Base-by-base conservation (phyloP, 768 basidiomycete species). In the Tricholoma flavovirens region DNA sequence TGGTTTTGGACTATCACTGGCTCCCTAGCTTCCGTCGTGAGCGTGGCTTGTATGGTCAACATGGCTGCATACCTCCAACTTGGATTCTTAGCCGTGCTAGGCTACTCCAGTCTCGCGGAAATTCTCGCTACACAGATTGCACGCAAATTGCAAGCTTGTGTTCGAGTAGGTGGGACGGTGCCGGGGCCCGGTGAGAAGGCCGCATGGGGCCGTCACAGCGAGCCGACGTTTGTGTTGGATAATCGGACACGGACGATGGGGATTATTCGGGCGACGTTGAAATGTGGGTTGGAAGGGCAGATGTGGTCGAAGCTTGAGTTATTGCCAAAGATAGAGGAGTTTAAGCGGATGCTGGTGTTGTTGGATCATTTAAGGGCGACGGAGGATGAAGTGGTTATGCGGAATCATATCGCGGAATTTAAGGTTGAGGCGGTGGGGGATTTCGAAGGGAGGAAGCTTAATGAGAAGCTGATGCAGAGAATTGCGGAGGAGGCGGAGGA, bases 31-130 rank as follows among this genome's bases (percentile, higher is more conserved):
- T 32, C 50, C 19, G 33, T 51, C 4, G 33, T 36, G 17, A 51
- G 50, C 15, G 50, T 51, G 10, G 50, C 32, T 1, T 51, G 50
- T 21, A 51, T 51, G 50, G 50, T 51, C 8, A 51, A 51, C 24
- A 51, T 51, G 50, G 50, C 50, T 5, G 50, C 50, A 14, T 33
- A 51, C 32, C 17, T 51, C 35, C 50, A 51, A n/a, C 33, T 51
- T 2, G 50, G 30, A 22, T 51, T 51, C 32, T 10, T 51, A 12
- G 30, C 15, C n/a, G 50, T 51, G 50, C 15, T 51, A 19, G 50
- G 50, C 32, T 51, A 51, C 32, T 51, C 50, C 9, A 51, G 50
- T 35, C 32, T 51, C 19, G 50, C 50, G 2, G 50, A 51, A n/a
- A 51, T 51, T 14, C 4, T 36, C 17, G 50, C 50, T 11, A 51